Evolutionary conservation across 768 basidiomycete genomes (phyloP).

Genomic region (Calocybe gangraenosa): DNA sequence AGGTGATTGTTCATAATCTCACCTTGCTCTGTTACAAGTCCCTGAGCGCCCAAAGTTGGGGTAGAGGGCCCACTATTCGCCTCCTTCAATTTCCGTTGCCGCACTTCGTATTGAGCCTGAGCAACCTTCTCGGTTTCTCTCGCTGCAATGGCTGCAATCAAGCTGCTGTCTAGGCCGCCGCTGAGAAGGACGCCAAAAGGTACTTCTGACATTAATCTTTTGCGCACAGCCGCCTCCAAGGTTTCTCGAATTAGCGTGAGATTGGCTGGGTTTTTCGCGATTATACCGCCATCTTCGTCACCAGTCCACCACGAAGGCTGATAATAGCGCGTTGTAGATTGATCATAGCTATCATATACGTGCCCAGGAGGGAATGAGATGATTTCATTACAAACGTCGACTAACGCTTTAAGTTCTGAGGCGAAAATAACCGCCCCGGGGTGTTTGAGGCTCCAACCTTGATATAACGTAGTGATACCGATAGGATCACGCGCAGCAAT

Average conservation of each 20-base stretch:
- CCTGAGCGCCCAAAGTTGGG: constrained; percentile 29
- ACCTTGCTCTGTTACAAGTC: constrained; percentile 53
- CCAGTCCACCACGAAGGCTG: constrained; percentile 85
- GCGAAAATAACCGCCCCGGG: constrained; percentile 90
- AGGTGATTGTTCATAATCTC: constrained; percentile 12
- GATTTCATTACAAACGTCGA: constrained; percentile 91
- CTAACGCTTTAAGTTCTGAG: constrained; percentile 90
- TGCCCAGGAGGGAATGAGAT: constrained; percentile 97
- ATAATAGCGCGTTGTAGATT: constrained; percentile 80
- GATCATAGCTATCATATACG: constrained; percentile 83
- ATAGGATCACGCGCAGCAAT: constrained; percentile 97
- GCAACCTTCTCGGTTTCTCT: constrained; percentile 93
- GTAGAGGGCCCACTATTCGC: constrained; percentile 52
- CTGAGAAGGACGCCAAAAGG: constrained; percentile 96
- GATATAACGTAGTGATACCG: constrained; percentile 98
- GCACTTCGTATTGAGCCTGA: constrained; percentile 69
- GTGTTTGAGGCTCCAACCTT: constrained; percentile 83
- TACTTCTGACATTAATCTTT: constrained; percentile 96
- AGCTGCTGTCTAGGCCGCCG: constrained; percentile 91
- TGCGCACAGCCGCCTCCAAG: constrained; percentile 88
- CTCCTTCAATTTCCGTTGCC: constrained; percentile 56
- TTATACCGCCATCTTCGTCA: constrained; percentile 61
- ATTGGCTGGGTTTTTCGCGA: constrained; percentile 62
- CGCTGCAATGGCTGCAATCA: constrained; percentile 94
- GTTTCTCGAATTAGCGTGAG: constrained; percentile 69